A percentile compares a stretch with the other conserved stretches of the same genome.
phyloP scores from a whole-genome alignment of 2,329 filamentous ascomycete genomes.

The Colletotrichum spaethianum region DNA sequence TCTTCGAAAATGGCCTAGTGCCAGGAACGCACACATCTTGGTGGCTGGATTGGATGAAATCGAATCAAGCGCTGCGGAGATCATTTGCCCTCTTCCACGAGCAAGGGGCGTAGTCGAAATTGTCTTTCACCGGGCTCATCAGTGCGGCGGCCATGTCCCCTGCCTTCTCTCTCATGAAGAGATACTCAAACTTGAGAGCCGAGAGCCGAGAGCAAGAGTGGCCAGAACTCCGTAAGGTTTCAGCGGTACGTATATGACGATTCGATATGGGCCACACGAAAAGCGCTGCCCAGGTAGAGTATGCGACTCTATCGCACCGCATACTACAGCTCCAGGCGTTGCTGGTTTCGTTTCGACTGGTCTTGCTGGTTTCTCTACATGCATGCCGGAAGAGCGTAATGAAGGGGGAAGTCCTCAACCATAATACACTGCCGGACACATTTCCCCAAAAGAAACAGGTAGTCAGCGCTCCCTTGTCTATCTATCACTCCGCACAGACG shows the following conservation, averaged over 20 bases:
- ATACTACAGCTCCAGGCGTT: not conserved
- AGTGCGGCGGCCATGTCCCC: not conserved
- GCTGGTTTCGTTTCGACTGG: not conserved
- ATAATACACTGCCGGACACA: not conserved
- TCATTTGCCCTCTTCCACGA: conserved; percentile 3
- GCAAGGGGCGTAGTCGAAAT: not conserved
- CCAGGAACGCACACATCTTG: conserved; percentile 20
- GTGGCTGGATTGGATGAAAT: not conserved
- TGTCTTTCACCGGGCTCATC: not conserved
- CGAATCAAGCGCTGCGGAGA: conserved; percentile 5
- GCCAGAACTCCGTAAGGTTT: not conserved
- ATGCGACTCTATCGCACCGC: not conserved
- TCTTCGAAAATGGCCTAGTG: conserved; percentile 8
- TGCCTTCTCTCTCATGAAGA: not conserved
- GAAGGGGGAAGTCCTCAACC: not conserved
- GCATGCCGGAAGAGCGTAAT: not conserved
- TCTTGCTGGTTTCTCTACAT: not conserved
- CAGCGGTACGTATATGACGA: not conserved
- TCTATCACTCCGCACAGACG: not conserved
- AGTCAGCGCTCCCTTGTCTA: not conserved
- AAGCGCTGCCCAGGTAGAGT: not conserved
- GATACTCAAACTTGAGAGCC: not conserved
- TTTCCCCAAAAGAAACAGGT: not conserved
- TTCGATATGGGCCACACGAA: not conserved
- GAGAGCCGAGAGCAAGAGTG: not conserved